Evolutionary conservation across 1,284 basidiomycete species (phyloP), one percentile per base, ranked within the genome.

Genomic region (Fomitopsis pinicola): DNA sequence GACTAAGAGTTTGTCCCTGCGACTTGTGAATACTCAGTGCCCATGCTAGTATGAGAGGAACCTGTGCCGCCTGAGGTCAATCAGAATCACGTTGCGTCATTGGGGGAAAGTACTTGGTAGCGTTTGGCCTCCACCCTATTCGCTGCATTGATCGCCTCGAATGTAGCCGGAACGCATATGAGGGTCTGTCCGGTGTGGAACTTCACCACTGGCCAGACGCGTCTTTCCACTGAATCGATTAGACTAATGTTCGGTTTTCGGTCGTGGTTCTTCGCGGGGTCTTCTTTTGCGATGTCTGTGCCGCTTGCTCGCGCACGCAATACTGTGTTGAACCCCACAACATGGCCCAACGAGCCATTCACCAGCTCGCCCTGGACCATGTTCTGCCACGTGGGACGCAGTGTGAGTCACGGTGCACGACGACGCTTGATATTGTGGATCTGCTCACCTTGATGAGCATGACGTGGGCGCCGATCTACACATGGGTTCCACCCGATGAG

Each of bases 11-110:
- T 72, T 94, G 92, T 0, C 92, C 92, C 71, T 94, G 93, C 3
- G 88, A 88, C 72, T 96, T 95, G 74, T 95, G 94, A 19, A 95
- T 87, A 61, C 89, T 91, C 70, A 92, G 76, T 0, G 92, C 90
- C 89, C 89, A 93, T 0, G 91, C 86, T 2, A 93, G 78, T 56
- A 94, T 93, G 26, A 94, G 74, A 0, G 91, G 91, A 15, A 92
- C 75, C 84, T 93, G 17, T 14, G 15, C 2, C 10, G 5, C n/a
- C 10, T 55, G 19, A 35, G 28, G 33, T 26, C 5, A 5, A 12
- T 30, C 12, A 10, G 22, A 30, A 5, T 44, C 8, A 42, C 40
- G 7, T 28, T 38, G 5, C 22, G 42, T 15, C 14, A 10, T 19
- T 55, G 48, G 10, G 17, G 35, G 1, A 22, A 26, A 54, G 44